Conservation (phyloP, 768 basidiomycete species). For the Leccinellum albellum region DNA sequence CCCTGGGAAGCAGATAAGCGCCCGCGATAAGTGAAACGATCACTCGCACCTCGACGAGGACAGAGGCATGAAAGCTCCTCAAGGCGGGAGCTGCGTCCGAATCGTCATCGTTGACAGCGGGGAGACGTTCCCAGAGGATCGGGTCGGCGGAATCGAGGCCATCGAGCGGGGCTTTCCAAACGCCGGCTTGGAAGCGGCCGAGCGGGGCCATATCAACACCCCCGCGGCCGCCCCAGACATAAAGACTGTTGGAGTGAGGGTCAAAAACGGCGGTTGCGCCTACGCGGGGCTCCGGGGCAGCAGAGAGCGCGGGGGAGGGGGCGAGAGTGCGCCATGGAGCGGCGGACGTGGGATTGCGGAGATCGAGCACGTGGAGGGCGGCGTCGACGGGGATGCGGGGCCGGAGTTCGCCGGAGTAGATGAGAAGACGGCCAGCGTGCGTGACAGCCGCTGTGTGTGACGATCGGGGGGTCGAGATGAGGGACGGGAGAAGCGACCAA, state of each 20-base stretch:
- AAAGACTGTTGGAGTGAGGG: constrained; percentile 21
- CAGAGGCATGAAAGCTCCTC: constrained; percentile 37
- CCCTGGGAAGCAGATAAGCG: constrained; percentile 15
- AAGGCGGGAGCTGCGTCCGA: constrained; percentile 27
- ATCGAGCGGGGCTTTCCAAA: constrained; percentile 27
- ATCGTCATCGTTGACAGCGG: constrained; percentile 26
- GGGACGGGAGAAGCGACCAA: constrained; percentile 28
- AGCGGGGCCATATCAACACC: constrained; percentile 39
- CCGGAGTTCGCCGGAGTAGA: constrained; percentile 44
- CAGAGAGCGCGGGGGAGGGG: constrained; percentile 14
- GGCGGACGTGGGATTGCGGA: constrained; percentile 3
- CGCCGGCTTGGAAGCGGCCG: constrained; percentile 23
- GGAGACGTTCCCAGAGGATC: constrained; percentile 31
- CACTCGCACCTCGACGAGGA: constrained; percentile 24
- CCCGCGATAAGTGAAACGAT: not conserved
- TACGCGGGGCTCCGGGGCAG: constrained; percentile 19
- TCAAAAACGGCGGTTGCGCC: constrained; percentile 24
- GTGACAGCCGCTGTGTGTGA: constrained; percentile 39
- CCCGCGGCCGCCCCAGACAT: constrained; percentile 46
- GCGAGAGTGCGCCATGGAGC: constrained; percentile 19
- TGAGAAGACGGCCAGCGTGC: constrained; percentile 23
- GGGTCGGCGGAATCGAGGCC: not conserved
- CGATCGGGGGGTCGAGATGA: constrained; percentile 33
- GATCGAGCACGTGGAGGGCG: constrained; percentile 26
- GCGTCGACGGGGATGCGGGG: constrained; percentile 41